phyloP scores from a whole-genome alignment of 495 filamentous ascomycete species.

The Neurospora sp. region DNA sequence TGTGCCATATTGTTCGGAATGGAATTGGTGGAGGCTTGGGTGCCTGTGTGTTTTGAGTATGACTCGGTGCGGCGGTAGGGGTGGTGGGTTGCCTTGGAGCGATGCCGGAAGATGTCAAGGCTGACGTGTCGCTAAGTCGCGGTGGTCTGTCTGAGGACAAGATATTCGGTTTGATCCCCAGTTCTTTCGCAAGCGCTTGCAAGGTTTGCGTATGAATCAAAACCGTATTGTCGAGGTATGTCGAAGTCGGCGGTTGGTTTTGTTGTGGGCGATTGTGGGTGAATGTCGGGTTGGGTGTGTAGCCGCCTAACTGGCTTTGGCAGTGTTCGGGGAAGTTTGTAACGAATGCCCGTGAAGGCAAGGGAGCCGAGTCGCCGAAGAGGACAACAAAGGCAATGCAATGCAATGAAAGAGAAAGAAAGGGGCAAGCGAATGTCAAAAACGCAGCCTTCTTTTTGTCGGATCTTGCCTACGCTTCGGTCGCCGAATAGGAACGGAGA shows the following conservation, averaged over 20 bases:
- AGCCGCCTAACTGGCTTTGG: conserved; percentile 15
- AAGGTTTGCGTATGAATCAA: not conserved
- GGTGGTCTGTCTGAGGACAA: not conserved
- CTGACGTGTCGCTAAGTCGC: conserved; percentile 1
- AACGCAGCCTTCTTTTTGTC: not conserved
- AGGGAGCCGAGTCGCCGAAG: not conserved
- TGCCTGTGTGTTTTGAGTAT: not conserved
- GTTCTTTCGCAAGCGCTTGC: not conserved
- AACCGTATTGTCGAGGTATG: not conserved
- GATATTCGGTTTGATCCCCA: not conserved
- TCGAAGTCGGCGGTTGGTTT: not conserved
- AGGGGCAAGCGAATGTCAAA: not conserved
- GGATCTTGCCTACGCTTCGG: not conserved
- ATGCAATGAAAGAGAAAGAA: not conserved
- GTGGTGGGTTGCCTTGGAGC: conserved; percentile 1
- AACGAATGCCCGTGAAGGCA: not conserved
- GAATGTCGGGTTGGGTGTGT: conserved; percentile 5
- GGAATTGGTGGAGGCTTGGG: not conserved
- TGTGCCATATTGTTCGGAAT: conserved; percentile 36
- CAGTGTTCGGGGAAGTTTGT: conserved; percentile 4
- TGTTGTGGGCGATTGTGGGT: conserved; percentile 2
- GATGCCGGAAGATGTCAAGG: conserved; percentile 4
- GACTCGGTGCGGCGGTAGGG: conserved; percentile 2
- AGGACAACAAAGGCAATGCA: not conserved
- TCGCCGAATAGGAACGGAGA: not conserved